Percentiles rank a stretch among this genome's conserved stretches.
These are phyloP conservation scores for Fusarium mangiferae DNA, from an alignment of 2,329 filamentous ascomycete genomes.

Conservation along the genomic window DNA sequence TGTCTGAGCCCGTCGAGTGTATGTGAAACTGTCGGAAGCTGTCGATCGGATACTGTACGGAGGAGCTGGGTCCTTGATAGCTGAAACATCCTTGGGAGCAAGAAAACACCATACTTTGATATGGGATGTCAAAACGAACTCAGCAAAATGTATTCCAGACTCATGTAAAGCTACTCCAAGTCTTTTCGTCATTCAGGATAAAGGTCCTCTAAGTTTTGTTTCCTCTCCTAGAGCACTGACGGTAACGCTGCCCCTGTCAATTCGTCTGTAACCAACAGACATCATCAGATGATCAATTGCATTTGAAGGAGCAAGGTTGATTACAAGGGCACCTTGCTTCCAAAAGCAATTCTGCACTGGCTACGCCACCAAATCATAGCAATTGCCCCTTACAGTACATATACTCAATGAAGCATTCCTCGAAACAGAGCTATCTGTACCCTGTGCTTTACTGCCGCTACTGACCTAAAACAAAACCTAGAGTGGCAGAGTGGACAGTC, in stretches of 20 bases:
- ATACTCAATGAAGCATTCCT: not conserved
- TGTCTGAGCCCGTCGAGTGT: not conserved
- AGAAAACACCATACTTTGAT: not conserved
- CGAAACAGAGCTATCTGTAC: not conserved
- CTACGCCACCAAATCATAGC: not conserved
- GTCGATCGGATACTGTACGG: not conserved
- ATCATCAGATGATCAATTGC: not conserved
- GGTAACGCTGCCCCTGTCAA: not conserved
- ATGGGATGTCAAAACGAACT: not conserved
- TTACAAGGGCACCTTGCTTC: not conserved
- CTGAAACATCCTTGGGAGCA: not conserved
- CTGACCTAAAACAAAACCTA: not conserved
- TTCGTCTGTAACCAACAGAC: not conserved
- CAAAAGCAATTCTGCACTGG: not conserved
- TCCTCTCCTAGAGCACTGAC: not conserved
- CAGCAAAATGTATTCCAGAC: not conserved
- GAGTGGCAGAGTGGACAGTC: not conserved
- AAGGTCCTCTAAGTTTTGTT: not conserved
- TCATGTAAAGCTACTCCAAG: not conserved
- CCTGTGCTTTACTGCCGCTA: not conserved
- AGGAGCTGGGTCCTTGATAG: not conserved
- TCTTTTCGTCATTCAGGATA: not conserved
- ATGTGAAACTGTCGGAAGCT: not conserved
- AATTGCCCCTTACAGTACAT: not conserved
- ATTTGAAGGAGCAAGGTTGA: not conserved